Conservation (phyloP, 148 eudicot species). For the Bassia scoparia region DNA sequence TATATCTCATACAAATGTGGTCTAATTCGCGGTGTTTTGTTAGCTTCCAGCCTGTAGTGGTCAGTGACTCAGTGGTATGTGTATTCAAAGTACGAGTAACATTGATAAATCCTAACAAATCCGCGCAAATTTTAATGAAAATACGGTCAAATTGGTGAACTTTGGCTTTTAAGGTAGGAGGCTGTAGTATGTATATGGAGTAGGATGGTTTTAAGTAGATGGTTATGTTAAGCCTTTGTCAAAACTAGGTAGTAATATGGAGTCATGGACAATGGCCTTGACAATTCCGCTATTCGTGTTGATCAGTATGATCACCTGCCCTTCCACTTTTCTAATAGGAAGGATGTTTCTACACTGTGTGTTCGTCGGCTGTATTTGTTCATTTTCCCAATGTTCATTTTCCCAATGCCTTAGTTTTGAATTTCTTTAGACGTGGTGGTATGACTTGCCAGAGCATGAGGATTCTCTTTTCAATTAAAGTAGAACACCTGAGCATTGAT, state of each 20-base stretch:
- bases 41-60: too few relatives aligned
- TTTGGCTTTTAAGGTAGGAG: too few relatives aligned
- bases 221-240: not conserved
- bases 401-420: not conserved
- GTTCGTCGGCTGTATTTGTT: not conserved
- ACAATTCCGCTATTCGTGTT: not conserved
- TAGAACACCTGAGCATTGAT: not conserved
- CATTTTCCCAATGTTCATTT: too few relatives aligned
- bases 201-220: not conserved
- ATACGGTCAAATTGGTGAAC: too few relatives aligned
- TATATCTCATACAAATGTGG: not conserved
- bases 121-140: too few relatives aligned
- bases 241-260: not conserved
- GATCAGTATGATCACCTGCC: not conserved
- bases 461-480: not conserved
- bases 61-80: too few relatives aligned
- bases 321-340: too few relatives aligned
- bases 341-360: not conserved
- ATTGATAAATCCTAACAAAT: too few relatives aligned
- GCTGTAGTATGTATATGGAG: not conserved
- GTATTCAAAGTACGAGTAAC: too few relatives aligned
- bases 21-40: not conserved
- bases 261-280: not conserved
- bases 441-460: not conserved
- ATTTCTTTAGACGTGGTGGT: not conserved